phyloP scores from a whole-genome alignment of 1,139 yeast genomes.

The Sugiyamaella castrensis region DNA sequence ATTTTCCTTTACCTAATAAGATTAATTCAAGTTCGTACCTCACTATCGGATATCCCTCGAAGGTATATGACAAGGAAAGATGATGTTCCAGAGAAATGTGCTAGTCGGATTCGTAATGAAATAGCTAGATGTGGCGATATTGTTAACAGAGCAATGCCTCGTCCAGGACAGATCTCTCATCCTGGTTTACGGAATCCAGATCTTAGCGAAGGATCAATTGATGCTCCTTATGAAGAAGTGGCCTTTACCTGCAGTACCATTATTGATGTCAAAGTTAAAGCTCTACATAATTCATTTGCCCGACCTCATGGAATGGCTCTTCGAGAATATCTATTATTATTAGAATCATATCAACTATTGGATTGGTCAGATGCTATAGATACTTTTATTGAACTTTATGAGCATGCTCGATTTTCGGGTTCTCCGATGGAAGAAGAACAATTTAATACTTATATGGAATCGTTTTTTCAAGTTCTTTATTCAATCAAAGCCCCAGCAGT shows the following conservation, averaged over 20 bases:
- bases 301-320: conserved; percentile 43
- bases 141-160: conserved; percentile 52
- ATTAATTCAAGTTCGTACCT: conserved; percentile 54
- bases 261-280: conserved; percentile 45
- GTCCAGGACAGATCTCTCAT: conserved; percentile 47
- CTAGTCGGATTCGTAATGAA: conserved; percentile 43
- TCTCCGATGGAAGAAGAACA: conserved; percentile 56
- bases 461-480: conserved; percentile 33
- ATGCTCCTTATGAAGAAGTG: conserved; percentile 62
- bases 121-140: conserved; percentile 49
- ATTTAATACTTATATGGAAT: conserved; percentile 58
- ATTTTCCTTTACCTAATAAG: conserved; percentile 50
- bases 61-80: conserved; percentile 65
- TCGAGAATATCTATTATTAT: conserved; percentile 50
- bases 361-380: conserved; percentile 27
- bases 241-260: conserved; percentile 37
- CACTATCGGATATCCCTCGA: conserved; percentile 73
- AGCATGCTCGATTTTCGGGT: conserved; percentile 66
- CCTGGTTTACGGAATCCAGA: conserved; percentile 55
- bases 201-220: conserved; percentile 48
- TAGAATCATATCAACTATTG: conserved; percentile 26
- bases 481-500: conserved; percentile 19
- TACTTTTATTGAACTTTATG: conserved; percentile 60
- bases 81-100: conserved; percentile 58
- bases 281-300: conserved; percentile 44